These are phyloP conservation scores for Erythrophleum fordii DNA, from an alignment of 306 rosid genomes.

Conservation along the genomic window DNA sequence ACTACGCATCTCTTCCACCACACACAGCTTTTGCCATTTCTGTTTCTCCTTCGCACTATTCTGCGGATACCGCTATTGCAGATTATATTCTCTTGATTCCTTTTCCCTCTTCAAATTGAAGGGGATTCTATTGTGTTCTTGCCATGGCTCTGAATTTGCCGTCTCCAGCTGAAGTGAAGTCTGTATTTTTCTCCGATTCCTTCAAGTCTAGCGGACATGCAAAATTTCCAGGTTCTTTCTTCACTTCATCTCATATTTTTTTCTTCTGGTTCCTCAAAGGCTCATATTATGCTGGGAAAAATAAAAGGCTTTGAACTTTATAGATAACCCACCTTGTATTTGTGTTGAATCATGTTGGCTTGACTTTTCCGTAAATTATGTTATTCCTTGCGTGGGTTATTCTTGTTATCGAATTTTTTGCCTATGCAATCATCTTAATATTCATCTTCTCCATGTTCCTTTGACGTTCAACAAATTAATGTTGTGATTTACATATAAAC, in stretches of 20 bases:
- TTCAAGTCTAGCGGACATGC: constrained; percentile 56
- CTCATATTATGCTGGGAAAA: not conserved
- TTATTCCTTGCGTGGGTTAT: not conserved
- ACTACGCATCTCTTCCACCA: constrained; percentile 39
- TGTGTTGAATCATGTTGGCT: not conserved
- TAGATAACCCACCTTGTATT: not conserved
- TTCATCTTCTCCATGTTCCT: not conserved
- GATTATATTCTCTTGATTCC: constrained; percentile 23
- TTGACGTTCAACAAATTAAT: not conserved
- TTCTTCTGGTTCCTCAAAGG: constrained; percentile 19
- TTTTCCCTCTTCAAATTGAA: constrained; percentile 16
- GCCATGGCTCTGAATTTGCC: constrained; percentile 76
- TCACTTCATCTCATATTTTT: not conserved
- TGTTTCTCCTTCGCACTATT: not conserved
- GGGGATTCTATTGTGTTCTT: constrained; percentile 5
- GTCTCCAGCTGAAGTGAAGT: constrained; percentile 81
- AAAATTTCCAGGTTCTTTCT: constrained; percentile 70
- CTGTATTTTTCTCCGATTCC: constrained; percentile 67
- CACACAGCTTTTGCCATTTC: constrained; percentile 19
- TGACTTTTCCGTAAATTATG: not conserved
- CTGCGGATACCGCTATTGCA: too few species aligned
- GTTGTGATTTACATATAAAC: not conserved
- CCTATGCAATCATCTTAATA: constrained; percentile 1
- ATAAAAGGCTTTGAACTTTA: not conserved
- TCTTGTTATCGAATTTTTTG: not conserved